Evolutionary conservation across 1,284 basidiomycete species (phyloP).

Genomic region (Blastosporella zonata): DNA sequence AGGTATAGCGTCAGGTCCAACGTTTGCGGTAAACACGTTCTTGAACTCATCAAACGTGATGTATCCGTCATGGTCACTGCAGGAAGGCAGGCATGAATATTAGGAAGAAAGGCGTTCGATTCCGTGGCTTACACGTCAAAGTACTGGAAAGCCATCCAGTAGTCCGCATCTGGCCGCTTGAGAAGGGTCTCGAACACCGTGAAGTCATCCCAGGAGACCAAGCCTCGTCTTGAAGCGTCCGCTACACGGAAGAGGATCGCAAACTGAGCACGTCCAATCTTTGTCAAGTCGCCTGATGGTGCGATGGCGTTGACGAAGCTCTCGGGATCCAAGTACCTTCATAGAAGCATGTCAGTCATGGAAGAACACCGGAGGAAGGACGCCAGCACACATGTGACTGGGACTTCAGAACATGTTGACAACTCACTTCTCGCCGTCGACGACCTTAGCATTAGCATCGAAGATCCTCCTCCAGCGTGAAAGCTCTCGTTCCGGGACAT

Average conservation of each 20-base stretch:
- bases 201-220: conserved; percentile 93
- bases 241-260: conserved; percentile 89
- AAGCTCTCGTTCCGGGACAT: conserved; percentile 78
- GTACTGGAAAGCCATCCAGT: conserved; percentile 94
- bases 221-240: conserved; percentile 72
- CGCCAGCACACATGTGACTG: conserved; percentile 24
- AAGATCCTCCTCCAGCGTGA: conserved; percentile 86
- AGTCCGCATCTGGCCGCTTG: conserved; percentile 90
- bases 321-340: conserved; percentile 76
- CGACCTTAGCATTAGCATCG: conserved; percentile 73
- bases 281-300: conserved; percentile 77
- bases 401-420: conserved; percentile 11
- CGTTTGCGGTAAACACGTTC: conserved; percentile 79
- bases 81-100: conserved; percentile 1
- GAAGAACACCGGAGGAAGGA: conserved; percentile 5
- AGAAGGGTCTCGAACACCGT: conserved; percentile 88
- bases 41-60: conserved; percentile 95
- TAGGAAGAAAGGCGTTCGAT: not conserved
- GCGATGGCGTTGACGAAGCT: conserved; percentile 93
- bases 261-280: conserved; percentile 85
- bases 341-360: conserved; percentile 12
- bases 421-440: conserved; percentile 80
- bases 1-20: conserved; percentile 80
- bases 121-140: conserved; percentile 80
- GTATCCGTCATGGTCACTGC: conserved; percentile 80